phyloP scores from a whole-genome alignment of 352 stramenopile genomes.

The Globisporangium abappressorium region DNA sequence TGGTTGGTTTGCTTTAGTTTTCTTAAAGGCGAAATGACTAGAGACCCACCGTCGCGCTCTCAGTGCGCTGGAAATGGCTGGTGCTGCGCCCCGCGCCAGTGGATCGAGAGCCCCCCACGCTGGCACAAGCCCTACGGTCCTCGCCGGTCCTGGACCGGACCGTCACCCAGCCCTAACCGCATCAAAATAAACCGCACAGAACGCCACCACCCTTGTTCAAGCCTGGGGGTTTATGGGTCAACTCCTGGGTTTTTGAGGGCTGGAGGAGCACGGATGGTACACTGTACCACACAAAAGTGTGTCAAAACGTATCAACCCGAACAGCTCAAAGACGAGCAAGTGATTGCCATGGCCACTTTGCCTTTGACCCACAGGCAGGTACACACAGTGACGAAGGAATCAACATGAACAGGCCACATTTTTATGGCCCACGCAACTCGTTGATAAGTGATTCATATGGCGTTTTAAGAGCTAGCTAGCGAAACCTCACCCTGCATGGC shows the following conservation, averaged over 20 bases:
- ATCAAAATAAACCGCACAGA: not conserved
- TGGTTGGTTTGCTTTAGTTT: constrained; percentile 79
- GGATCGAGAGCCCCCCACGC: constrained; percentile 5
- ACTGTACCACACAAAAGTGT: not conserved
- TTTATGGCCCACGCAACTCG: no score
- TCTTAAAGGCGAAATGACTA: constrained; percentile 88
- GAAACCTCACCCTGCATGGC: no score
- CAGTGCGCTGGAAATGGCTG: constrained; percentile 51
- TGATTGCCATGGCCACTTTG: no score
- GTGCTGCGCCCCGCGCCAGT: constrained; percentile 30
- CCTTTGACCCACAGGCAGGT: no score
- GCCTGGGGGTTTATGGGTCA: not conserved
- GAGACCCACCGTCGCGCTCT: constrained; percentile 18
- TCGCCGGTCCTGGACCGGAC: not conserved
- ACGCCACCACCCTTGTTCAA: not conserved
- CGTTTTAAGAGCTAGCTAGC: no score
- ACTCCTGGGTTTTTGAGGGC: not conserved
- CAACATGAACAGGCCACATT: no score
- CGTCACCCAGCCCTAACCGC: not conserved
- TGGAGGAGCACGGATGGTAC: not conserved
- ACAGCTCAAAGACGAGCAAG: not conserved
- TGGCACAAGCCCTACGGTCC: constrained; percentile 5
- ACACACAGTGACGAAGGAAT: no score
- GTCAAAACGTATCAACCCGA: not conserved
- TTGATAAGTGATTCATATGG: no score